Evolutionary conservation across 129 eudicot species (phyloP).

Genomic region (Lactuca saligna): DNA sequence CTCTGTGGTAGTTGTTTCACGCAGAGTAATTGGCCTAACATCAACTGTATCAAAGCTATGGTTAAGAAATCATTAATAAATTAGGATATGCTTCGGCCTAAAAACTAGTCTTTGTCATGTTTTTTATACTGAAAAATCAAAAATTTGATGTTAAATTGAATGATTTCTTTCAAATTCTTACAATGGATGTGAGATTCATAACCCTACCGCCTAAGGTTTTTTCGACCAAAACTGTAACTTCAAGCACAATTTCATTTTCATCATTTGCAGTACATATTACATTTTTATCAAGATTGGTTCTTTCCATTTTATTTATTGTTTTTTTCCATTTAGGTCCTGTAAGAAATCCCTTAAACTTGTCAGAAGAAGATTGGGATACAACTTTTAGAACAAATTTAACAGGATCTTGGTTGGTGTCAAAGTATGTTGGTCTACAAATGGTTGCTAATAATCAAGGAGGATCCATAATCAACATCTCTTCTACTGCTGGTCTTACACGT

Average conservation of each 20-base stretch:
- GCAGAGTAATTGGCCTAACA: neutral
- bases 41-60: neutral
- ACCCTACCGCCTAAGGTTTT: no score
- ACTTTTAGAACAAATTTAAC: slow-evolving; percentile 48
- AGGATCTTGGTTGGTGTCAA: slow-evolving; percentile 65
- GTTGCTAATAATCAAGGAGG: slow-evolving; percentile 55
- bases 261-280: no score
- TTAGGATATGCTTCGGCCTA: no score
- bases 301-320: neutral
- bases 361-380: slow-evolving; percentile 66
- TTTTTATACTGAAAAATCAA: no score
- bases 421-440: slow-evolving; percentile 59
- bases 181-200: no score
- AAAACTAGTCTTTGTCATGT: no score
- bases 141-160: no score
- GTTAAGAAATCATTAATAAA: neutral
- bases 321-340: slow-evolving; percentile 41
- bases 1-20: neutral
- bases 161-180: no score
- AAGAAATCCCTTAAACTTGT: slow-evolving; percentile 46
- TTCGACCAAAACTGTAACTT: no score
- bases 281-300: neutral
- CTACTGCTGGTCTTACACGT: slow-evolving; percentile 66
- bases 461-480: slow-evolving; percentile 64
- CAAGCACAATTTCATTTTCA: no score